These are phyloP conservation scores for Phascolomyces articulosus DNA, from an alignment of 371 early-diverging fungal species.

Conservation along the genomic window DNA sequence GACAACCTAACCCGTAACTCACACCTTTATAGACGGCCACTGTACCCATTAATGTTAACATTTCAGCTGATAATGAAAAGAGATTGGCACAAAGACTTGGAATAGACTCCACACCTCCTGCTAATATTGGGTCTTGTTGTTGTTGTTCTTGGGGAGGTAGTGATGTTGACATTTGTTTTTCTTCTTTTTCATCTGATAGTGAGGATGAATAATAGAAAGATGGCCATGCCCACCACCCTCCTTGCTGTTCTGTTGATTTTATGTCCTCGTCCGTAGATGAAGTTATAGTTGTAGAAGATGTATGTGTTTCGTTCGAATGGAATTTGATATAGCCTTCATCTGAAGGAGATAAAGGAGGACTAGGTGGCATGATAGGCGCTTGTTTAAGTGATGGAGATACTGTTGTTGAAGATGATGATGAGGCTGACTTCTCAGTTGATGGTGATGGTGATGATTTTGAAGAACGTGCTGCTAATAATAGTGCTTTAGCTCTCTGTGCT, in stretches of 20 bases:
- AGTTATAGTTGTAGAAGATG: background rate
- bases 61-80: conserved; percentile 7
- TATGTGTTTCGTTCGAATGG: background rate
- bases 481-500: conserved; percentile 12
- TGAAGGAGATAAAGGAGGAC: conserved; percentile 12
- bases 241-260: background rate
- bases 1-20: conserved; percentile 10
- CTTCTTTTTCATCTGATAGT: background rate
- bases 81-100: conserved; percentile 8
- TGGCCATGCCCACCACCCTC: conserved; percentile 4
- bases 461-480: conserved; percentile 8
- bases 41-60: conserved; percentile 11
- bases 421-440: background rate
- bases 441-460: background rate
- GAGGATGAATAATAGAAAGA: conserved; percentile 2
- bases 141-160: too few species aligned
- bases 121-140: too few species aligned
- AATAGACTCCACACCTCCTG: background rate
- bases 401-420: background rate
- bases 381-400: background rate
- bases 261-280: background rate
- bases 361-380: conserved; percentile 10
- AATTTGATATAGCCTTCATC: background rate
- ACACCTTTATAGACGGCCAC: conserved; percentile 9
- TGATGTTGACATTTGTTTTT: background rate